Evolutionary conservation across 805 yeast genomes (phyloP), one percentile per base, ranked within the genome.

Genomic region (Zygoascus bituminiphila): DNA sequence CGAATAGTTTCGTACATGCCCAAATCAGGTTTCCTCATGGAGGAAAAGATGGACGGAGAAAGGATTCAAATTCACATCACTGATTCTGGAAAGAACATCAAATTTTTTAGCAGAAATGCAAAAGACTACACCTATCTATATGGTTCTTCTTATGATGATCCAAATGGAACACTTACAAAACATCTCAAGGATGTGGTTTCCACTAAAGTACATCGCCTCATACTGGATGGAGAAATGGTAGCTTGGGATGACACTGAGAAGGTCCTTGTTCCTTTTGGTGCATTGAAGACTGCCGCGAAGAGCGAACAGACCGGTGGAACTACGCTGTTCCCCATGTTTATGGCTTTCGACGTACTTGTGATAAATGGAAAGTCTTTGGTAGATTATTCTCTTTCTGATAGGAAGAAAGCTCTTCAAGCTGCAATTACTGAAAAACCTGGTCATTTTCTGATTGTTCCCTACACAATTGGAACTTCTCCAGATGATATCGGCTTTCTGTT

Each of bases 41-140:
- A 91, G 59, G 97, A 91, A 62, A 91, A 91, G 61, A 75, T 88
- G 67, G 97, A 91, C 64, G 98, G 98, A 2, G 97, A 91, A 63
- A 68, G 98, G 55, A 79, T 87, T 57, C 81, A 86, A 47, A 55
- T 88, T 42, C 98, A 91, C 62, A 77, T 79, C 67, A 62, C 69
- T 39, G 66, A 77, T 7, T 61, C 61, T 50, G 81, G 76, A 9
- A 57, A 58, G 35, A 51, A 50, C 29, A 76, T 75, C 60, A 70
- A 69, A 51, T 82, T 73, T 59, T 81, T 64, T 59, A 79, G 86
- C 45, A 72, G 95, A 55, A 74, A 79, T 42, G 84, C 84, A 7
- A 78, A 78, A 46, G 95, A 88, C 56, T 86, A 79, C 58, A 78
- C 94, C 0, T 64, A 74, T 47, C 65, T 81, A 10, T 89, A 86